These are phyloP conservation scores for Thamnidium elegans DNA, from an alignment of 192 early-diverging fungal species.

Conservation along the genomic window DNA sequence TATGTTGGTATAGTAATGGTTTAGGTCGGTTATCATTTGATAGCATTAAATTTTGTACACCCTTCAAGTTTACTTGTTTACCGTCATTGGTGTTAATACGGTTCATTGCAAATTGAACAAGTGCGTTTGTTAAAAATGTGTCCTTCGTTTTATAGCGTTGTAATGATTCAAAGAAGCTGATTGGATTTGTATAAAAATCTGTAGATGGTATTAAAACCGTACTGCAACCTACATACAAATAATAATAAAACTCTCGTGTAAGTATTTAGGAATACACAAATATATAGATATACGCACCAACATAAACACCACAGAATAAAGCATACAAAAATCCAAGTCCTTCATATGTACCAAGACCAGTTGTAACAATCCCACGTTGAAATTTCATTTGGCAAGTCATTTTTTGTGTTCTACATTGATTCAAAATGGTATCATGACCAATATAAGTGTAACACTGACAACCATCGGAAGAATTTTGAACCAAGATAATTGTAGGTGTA, in stretches of 20 bases:
- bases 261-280: background rate
- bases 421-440: slow-evolving; percentile 53
- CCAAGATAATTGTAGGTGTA: slow-evolving; percentile 57
- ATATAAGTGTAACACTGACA: slow-evolving; percentile 41
- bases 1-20: slow-evolving; percentile 44
- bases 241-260: background rate
- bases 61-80: slow-evolving; percentile 22
- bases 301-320: slow-evolving; percentile 35
- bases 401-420: slow-evolving; percentile 63
- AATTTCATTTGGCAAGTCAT: slow-evolving; percentile 54
- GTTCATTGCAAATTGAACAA: slow-evolving; percentile 70
- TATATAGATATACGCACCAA: slow-evolving; percentile 17
- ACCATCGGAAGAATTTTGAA: slow-evolving; percentile 51
- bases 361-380: slow-evolving; percentile 42
- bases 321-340: slow-evolving; percentile 27
- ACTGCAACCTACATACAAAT: slow-evolving; percentile 43
- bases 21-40: slow-evolving; percentile 52
- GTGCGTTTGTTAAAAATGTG: slow-evolving; percentile 56
- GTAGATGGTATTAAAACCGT: slow-evolving; percentile 63
- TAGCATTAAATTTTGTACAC: slow-evolving; percentile 63
- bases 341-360: slow-evolving; percentile 22
- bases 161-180: slow-evolving; percentile 69
- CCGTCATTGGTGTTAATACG: slow-evolving; percentile 32
- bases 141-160: slow-evolving; percentile 74
- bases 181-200: slow-evolving; percentile 57